A percentile compares a stretch with the other conserved stretches of the same genome.
phyloP scores from a whole-genome alignment of 768 basidiomycete species.

The Thelephora ganbajun region DNA sequence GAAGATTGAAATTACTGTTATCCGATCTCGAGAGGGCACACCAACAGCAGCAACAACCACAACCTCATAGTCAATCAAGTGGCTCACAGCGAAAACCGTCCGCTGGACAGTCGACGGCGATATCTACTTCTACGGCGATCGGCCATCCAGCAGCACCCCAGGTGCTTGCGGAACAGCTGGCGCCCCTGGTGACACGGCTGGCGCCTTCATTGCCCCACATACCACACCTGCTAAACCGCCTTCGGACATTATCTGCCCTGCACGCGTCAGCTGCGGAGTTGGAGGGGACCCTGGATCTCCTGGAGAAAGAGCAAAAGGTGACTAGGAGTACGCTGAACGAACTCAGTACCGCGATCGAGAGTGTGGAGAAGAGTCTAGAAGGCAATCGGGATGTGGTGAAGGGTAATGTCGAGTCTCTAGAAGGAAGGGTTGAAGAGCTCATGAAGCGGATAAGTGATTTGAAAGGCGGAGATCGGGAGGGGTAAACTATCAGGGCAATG shows the following conservation, averaged over 20 bases:
- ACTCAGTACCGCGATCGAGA: slow-evolving; percentile 49
- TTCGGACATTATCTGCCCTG: slow-evolving; percentile 71
- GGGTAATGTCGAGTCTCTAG: slow-evolving; percentile 61
- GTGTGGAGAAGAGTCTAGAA: slow-evolving; percentile 63
- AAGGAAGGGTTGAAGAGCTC: slow-evolving; percentile 38
- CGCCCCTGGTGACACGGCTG: slow-evolving; percentile 57
- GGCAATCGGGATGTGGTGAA: slow-evolving; percentile 60
- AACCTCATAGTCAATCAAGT: slow-evolving; percentile 10
- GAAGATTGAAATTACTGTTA: slow-evolving; percentile 82
- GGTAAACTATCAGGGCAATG: too few relatives aligned
- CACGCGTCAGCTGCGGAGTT: slow-evolving; percentile 78
- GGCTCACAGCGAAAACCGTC: slow-evolving; percentile 22
- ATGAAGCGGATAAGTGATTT: slow-evolving; percentile 28
- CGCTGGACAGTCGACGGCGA: slow-evolving; percentile 1
- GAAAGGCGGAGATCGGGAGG: not conserved
- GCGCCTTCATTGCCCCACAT: slow-evolving; percentile 67
- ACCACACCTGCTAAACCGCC: slow-evolving; percentile 78
- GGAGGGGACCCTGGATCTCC: slow-evolving; percentile 41
- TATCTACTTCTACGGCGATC: slow-evolving; percentile 3
- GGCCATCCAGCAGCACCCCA: slow-evolving; percentile 12
- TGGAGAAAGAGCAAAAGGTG: slow-evolving; percentile 64
- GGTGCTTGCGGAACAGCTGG: slow-evolving; percentile 40
- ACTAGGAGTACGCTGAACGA: slow-evolving; percentile 51
- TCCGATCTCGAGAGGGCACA: slow-evolving; percentile 75
- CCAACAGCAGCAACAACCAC: slow-evolving; percentile 22